Evolutionary conservation across 2,329 filamentous ascomycete genomes (phyloP).

Genomic region (Phyllosticta capitalensis): DNA sequence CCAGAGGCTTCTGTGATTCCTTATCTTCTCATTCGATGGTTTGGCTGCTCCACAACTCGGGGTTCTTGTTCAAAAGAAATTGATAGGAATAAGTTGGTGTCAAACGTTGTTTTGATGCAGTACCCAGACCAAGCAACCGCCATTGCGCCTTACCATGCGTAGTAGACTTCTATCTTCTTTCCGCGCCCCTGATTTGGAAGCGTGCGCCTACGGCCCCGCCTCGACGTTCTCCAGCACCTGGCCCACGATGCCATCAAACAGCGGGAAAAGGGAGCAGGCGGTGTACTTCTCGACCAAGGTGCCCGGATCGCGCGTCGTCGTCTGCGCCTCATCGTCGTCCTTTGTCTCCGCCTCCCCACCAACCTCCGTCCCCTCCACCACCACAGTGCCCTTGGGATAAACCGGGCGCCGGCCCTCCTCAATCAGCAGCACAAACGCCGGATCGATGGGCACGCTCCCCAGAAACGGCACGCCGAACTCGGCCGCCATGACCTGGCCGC

Average conservation of each 20-base stretch:
- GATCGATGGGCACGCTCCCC: slow-evolving; percentile 83
- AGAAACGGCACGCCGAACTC: slow-evolving; percentile 80
- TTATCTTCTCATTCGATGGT: no score
- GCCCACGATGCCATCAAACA: slow-evolving; percentile 58
- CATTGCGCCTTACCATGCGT: not conserved
- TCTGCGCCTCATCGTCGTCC: slow-evolving; percentile 2
- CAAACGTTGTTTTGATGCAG: no score
- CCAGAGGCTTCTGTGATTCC: no score
- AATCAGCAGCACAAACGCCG: slow-evolving; percentile 78
- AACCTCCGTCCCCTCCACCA: slow-evolving; percentile 17
- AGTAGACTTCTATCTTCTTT: not conserved
- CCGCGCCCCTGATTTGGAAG: not conserved
- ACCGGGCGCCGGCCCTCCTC: slow-evolving; percentile 60
- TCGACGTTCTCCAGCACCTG: slow-evolving; percentile 36
- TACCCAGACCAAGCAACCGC: not conserved
- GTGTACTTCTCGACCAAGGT: slow-evolving; percentile 62
- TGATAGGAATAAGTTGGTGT: no score
- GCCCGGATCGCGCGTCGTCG: slow-evolving; percentile 21
- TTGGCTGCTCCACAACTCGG: no score
- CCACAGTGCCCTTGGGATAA: slow-evolving; percentile 57
- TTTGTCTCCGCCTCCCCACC: slow-evolving; percentile 17
- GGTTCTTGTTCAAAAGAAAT: no score
- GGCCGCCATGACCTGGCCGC: slow-evolving; percentile 77
- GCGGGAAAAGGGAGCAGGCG: slow-evolving; percentile 57
- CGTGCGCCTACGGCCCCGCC: not conserved